Base-by-base conservation (phyloP, 345 rosid species). In the Arabis hirsuta region DNA sequence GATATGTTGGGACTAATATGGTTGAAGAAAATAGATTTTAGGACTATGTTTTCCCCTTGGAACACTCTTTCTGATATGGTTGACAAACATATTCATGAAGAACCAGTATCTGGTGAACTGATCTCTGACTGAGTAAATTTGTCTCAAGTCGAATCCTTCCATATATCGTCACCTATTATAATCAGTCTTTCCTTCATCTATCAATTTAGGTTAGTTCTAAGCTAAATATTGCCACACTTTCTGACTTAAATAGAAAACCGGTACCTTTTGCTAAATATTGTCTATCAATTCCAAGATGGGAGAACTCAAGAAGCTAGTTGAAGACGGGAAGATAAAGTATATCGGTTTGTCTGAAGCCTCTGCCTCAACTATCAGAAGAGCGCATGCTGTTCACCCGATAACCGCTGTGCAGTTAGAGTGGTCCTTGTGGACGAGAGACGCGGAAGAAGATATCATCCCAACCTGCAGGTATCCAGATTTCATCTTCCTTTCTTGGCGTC, bases 351-450 rank as follows among this genome's bases (percentile, higher is more conserved):
- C 93, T 0, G 90, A 91, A 80, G 96, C 93, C 34, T 91, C 90
- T 4, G 87, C 91, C 12, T 84, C 96, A 24, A 87, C 93, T 20
- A 89, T 91, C 55, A 85, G 90, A 77, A 74, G 97, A 58, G 97
- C 93, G 13, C 93, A 89, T 67, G 90, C 86, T 31, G 83, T 89
- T 77, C 96, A 89, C 60, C 96, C 96, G 0, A 71, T 89, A 32
- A 89, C 87, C 8, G 91, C 88, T 1, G 81, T 89, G 12, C 91
- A 89, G 48, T 66, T 87, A 41, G 97, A 89, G 56, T 89, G 96
- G 97, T 89, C 96, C 1, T 73, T 91, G 47, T 89, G 93, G 96
- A 48, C 88, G 1, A 81, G 97, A 77, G 97, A 89, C 67, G 91
- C 82, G 34, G 93, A 91, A 80, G 83, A 81, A 69, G 91, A 84